Percentiles rank a stretch among this genome's conserved stretches.
Conservation (phyloP, 1,139 yeast genomes). For the Yamadazyma sp. region DNA sequence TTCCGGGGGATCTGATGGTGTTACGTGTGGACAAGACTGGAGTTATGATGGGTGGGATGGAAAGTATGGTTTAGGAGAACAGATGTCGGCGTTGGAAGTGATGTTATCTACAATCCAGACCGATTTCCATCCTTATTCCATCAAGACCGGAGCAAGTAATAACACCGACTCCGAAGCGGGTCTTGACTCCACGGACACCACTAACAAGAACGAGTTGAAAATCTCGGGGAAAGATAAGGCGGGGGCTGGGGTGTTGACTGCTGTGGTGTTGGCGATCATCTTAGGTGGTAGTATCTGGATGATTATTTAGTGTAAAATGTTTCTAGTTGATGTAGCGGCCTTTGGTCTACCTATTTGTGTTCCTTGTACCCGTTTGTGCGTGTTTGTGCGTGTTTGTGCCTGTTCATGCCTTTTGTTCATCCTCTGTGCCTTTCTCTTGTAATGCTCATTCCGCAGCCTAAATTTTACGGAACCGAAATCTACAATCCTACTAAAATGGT, state of each 20-base stretch:
- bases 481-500: slow-evolving; percentile 30
- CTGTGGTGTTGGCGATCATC: slow-evolving; percentile 36
- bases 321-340: neutral
- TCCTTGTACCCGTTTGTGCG: too few species aligned
- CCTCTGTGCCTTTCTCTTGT: slow-evolving; percentile 1
- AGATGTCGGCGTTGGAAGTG: slow-evolving; percentile 68
- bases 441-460: neutral
- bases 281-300: slow-evolving; percentile 48
- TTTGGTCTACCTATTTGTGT: neutral
- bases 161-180: slow-evolving; percentile 51
- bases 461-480: neutral
- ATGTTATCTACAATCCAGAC: slow-evolving; percentile 38
- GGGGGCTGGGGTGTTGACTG: slow-evolving; percentile 50
- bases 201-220: slow-evolving; percentile 30
- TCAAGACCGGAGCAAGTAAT: slow-evolving; percentile 47
- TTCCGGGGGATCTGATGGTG: slow-evolving; percentile 69
- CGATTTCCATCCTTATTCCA: slow-evolving; percentile 34
- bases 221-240: slow-evolving; percentile 43
- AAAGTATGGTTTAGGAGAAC: slow-evolving; percentile 74
- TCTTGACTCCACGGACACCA: slow-evolving; percentile 23
- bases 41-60: slow-evolving; percentile 57
- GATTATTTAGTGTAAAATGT: slow-evolving; percentile 29
- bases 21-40: slow-evolving; percentile 78
- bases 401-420: too few species aligned
- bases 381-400: too few species aligned